phyloP scores from a whole-genome alignment of 441 rosid species.

The Francoa sonchifolia region DNA sequence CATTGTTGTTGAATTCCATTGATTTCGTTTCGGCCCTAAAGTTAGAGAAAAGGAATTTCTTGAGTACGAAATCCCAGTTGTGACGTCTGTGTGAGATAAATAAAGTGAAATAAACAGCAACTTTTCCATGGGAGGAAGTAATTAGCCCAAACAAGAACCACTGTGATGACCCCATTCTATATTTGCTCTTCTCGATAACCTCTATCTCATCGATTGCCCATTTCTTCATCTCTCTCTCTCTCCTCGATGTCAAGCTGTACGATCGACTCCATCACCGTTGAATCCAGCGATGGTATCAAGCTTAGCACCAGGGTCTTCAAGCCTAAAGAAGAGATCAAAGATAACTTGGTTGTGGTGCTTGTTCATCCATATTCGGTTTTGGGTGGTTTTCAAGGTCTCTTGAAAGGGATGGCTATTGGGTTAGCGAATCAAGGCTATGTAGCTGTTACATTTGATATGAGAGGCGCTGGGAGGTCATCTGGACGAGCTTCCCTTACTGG shows the following conservation, averaged over 20 bases:
- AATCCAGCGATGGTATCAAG: constrained; percentile 43
- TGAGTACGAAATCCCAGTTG: no score
- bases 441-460: constrained; percentile 81
- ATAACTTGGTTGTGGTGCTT: constrained; percentile 43
- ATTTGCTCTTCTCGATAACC: no score
- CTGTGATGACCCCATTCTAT: no score
- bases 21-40: no score
- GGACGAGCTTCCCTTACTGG: constrained; percentile 84
- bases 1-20: no score
- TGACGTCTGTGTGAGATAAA: no score
- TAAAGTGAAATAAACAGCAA: no score
- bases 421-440: constrained; percentile 43
- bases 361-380: constrained; percentile 80
- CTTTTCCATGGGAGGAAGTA: no score
- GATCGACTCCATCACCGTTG: constrained; percentile 49
- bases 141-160: no score
- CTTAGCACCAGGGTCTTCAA: constrained; percentile 57
- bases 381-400: constrained; percentile 74
- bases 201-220: neutral
- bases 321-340: constrained; percentile 25
- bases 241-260: constrained; percentile 30
- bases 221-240: neutral
- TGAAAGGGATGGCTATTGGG: constrained; percentile 61
- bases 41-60: no score
- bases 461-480: constrained; percentile 82